Evolutionary conservation across 306 rosid species (phyloP), one percentile per base, ranked within the genome.

Genomic region (Acmispon strigosus): DNA sequence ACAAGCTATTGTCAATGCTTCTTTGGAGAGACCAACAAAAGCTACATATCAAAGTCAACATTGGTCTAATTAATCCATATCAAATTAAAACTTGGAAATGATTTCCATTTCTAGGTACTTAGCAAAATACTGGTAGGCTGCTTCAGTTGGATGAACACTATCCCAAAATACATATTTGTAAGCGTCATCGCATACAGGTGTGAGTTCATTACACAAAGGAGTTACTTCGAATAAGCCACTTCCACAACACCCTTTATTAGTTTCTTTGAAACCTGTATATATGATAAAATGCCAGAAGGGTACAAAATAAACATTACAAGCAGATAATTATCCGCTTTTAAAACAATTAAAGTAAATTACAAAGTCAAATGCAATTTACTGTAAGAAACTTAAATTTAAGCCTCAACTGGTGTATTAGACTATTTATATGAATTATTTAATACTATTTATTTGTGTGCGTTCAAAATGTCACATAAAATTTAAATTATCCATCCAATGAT

Each of bases 141-240:
- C 77, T 81, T 85, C 78, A 6, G 69, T 84, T 2, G 88, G 88
- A 77, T 91, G 96, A 4, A 81, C 10, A 72, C 86, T 69, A 27
- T 87, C 96, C 91, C 96, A 87, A 43, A 89, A 91, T 66, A 85
- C 22, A 56, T 72, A 85, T 55, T 82, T 61, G 53, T 85, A 71
- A 47, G 67, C 51, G 0, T 86, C 66, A 4, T 15, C 27, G 19
- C 96, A 85, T 2, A 16, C 15, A 6, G 78, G 84, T 7, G 82
- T 82, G 18, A 74, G 0, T 14, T 45, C 51, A 56, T 79, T 84
- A 59, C 92, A 88, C 0, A 81, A 3, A 4, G 82, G 86, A 10
- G 84, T 78, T 34, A 37, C 64, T 81, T 89, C 96, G 18, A 67
- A 4, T 15, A 72, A 11, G 8, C 91, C 91, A 7, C 76, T 72